phyloP scores from a whole-genome alignment of 2,329 filamentous ascomycete species.

The Tolypocladium sp. region DNA sequence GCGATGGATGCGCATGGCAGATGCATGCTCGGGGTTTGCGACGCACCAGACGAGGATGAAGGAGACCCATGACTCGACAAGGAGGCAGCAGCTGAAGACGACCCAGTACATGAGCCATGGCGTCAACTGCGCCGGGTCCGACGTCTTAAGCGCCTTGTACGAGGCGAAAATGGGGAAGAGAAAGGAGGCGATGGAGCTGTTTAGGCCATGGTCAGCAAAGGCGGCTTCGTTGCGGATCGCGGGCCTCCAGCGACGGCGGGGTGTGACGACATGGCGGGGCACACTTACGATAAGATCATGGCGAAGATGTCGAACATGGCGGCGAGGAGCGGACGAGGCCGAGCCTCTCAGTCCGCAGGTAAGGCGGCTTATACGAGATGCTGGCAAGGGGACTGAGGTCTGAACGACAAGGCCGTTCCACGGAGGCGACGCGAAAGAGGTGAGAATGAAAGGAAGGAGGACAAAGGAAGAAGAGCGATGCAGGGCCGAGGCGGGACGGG shows the following conservation, averaged over 20 bases:
- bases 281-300: conserved; percentile 64
- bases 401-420: background rate
- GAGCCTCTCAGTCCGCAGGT: conserved; percentile 15
- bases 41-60: conserved; percentile 75
- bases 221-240: background rate
- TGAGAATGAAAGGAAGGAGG: background rate
- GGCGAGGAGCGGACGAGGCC: conserved; percentile 12
- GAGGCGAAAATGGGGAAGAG: conserved; percentile 94
- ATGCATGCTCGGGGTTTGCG: background rate
- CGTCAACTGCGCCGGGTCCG: conserved; percentile 78
- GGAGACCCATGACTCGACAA: conserved; percentile 78
- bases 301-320: conserved; percentile 71
- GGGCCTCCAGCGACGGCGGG: background rate
- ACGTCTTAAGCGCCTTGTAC: conserved; percentile 93
- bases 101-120: conserved; percentile 99
- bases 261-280: conserved; percentile 12
- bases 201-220: background rate
- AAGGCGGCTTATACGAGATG: background rate
- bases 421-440: background rate
- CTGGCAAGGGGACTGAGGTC: background rate
- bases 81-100: conserved; percentile 70
- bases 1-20: background rate
- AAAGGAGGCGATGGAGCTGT: conserved; percentile 75
- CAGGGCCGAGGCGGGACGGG: background rate
- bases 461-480: background rate